phyloP scores from a whole-genome alignment of 192 early-diverging fungal genomes.

The Podila clonocystis region DNA sequence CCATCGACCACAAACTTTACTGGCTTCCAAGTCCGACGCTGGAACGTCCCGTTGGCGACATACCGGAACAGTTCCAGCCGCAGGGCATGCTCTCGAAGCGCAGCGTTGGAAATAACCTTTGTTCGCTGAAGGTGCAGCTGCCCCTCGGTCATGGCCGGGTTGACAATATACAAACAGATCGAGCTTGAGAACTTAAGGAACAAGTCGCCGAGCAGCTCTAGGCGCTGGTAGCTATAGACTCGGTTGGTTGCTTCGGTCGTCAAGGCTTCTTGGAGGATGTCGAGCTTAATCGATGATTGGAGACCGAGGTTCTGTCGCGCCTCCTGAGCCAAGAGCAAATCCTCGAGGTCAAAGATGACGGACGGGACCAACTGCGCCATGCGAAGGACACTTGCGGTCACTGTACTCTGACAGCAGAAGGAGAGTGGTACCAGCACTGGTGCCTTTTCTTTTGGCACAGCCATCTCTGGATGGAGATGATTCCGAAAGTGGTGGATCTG shows the following conservation, averaged over 20 bases:
- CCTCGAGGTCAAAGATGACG: conserved; percentile 67
- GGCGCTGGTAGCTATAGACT: conserved; percentile 83
- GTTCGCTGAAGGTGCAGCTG: conserved; percentile 76
- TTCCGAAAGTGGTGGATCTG: conserved; percentile 50
- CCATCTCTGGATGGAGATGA: conserved; percentile 46
- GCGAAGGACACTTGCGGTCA: conserved; percentile 56
- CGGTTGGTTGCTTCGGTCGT: conserved; percentile 74
- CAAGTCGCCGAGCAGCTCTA: conserved; percentile 91
- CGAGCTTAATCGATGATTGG: conserved; percentile 26
- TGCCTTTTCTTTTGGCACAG: conserved; percentile 2
- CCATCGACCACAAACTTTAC: conserved; percentile 49
- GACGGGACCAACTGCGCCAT: conserved; percentile 67
- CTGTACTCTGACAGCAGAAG: conserved; percentile 38
- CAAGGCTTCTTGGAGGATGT: conserved; percentile 72
- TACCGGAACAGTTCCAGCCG: conserved; percentile 63
- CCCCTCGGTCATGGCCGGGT: conserved; percentile 82
- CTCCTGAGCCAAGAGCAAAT: conserved; percentile 60
- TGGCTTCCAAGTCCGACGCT: conserved; percentile 64
- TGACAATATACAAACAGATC: conserved; percentile 77
- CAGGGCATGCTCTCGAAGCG: conserved; percentile 69
- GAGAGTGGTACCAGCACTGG: conserved; percentile 32
- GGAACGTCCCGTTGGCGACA: conserved; percentile 72
- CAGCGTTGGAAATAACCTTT: conserved; percentile 77
- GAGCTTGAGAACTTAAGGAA: conserved; percentile 83
- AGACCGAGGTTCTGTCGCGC: conserved; percentile 21